phyloP scores from a whole-genome alignment of 2,329 filamentous ascomycete genomes.

The Aspergillus texensis region DNA sequence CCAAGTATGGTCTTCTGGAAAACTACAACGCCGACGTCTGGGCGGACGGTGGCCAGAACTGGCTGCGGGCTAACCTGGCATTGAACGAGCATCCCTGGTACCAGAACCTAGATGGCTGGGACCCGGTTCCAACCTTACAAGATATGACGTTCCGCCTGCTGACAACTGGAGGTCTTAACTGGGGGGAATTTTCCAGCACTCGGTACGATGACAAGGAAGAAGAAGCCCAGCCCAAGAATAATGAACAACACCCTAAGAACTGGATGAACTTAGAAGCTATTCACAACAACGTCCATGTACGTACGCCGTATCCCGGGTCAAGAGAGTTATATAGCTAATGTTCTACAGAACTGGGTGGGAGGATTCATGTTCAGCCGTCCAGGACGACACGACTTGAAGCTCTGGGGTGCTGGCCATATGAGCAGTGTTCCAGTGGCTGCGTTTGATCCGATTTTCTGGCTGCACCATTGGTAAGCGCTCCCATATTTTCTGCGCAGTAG shows the following conservation, averaged over 20 bases:
- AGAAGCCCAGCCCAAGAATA: background rate
- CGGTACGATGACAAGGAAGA: background rate
- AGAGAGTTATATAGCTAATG: too few species aligned
- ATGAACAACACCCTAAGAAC: too few species aligned
- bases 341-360: background rate
- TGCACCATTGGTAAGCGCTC: background rate
- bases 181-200: background rate
- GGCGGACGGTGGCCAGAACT: background rate
- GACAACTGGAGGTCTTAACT: fast-evolving
- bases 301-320: fast-evolving
- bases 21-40: background rate
- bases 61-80: background rate
- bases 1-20: background rate
- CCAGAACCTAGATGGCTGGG: background rate
- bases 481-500: background rate
- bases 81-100: background rate
- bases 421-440: background rate
- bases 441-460: background rate
- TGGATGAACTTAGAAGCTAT: background rate
- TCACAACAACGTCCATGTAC: background rate
- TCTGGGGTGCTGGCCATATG: background rate
- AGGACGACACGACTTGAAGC: background rate
- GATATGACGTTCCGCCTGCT: background rate
- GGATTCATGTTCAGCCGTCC: background rate
- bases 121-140: background rate